Evolutionary conservation across 2,329 filamentous ascomycete genomes (phyloP).

Genomic region (Akanthomyces uredinophilus): DNA sequence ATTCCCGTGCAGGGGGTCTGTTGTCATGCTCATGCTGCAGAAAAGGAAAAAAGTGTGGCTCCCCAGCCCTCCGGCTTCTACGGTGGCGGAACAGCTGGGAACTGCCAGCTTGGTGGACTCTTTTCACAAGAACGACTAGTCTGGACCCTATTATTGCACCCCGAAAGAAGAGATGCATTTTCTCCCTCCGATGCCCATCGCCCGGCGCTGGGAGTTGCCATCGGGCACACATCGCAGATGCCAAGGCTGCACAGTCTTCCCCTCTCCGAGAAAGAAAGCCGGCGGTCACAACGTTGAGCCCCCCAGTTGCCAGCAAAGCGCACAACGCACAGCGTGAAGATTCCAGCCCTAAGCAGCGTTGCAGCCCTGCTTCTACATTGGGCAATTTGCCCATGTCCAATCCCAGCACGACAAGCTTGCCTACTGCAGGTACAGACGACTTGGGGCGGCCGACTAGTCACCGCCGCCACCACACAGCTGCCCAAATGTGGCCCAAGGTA

Average conservation of each 20-base stretch:
- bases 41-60: background rate
- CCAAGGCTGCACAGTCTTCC: too few relatives aligned
- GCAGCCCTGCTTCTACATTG: background rate
- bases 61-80: background rate
- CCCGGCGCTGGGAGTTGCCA: background rate
- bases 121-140: background rate
- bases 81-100: background rate
- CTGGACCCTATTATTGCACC: background rate
- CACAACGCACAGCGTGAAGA: background rate
- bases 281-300: background rate
- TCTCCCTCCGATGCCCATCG: background rate
- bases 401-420: background rate
- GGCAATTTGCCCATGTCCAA: background rate
- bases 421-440: conserved; percentile 9
- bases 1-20: background rate
- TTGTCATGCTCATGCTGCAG: background rate
- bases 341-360: background rate
- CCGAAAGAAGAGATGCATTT: background rate
- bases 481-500: conserved; percentile 3
- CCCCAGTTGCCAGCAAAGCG: background rate
- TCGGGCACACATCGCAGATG: background rate
- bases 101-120: background rate
- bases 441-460: background rate
- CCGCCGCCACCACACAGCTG: conserved; percentile 12
- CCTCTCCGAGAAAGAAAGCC: background rate